phyloP scores from a whole-genome alignment of 2,329 filamentous ascomycete species.

The Aspergillus cejpii region DNA sequence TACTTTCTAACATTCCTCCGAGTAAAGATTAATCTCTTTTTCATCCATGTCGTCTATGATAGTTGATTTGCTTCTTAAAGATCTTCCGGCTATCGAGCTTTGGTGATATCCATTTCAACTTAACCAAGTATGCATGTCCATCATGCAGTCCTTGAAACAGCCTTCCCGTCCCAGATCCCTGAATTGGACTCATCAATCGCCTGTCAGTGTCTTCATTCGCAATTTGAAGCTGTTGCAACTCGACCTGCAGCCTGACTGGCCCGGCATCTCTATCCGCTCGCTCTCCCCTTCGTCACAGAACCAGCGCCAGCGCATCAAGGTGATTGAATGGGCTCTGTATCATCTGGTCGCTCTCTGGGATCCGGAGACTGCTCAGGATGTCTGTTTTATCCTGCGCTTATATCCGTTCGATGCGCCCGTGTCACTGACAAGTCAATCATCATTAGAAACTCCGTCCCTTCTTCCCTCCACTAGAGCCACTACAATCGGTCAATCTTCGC shows the following conservation, averaged over 20 bases:
- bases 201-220: conserved; percentile 65
- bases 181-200: conserved; percentile 43
- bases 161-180: conserved; percentile 27
- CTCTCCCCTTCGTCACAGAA: conserved; percentile 65
- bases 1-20: too few species aligned
- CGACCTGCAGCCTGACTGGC: conserved; percentile 71
- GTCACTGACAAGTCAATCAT: conserved; percentile 4
- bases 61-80: too few species aligned
- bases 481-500: conserved; percentile 85
- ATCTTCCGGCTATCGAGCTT: too few species aligned
- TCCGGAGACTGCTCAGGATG: conserved; percentile 64
- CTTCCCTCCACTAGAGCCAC: conserved; percentile 82
- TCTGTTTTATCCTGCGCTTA: conserved; percentile 31
- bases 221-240: conserved; percentile 79
- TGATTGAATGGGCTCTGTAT: conserved; percentile 86
- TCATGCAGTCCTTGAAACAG: conserved; percentile 31
- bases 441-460: conserved; percentile 75
- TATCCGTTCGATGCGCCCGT: not conserved
- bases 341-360: conserved; percentile 82
- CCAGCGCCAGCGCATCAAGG: conserved; percentile 74
- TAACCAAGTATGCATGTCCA: conserved; percentile 1
- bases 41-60: too few species aligned
- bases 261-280: conserved; percentile 61
- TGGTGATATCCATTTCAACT: too few species aligned
- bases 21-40: too few species aligned